phyloP scores from a whole-genome alignment of 2,329 filamentous ascomycete species.

The Colletotrichum theobromicola region DNA sequence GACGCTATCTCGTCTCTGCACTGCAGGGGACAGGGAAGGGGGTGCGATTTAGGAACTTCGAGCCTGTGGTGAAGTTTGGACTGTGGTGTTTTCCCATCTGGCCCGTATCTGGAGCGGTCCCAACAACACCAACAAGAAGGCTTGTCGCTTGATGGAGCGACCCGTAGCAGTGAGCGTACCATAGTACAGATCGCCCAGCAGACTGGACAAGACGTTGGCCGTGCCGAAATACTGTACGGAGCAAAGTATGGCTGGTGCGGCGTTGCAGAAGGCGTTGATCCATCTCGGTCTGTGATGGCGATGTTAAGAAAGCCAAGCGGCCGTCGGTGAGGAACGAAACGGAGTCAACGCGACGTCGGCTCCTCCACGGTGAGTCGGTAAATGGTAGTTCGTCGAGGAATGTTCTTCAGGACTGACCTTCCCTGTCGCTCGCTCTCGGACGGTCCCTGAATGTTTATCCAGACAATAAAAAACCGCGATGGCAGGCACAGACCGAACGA shows the following conservation, averaged over 20 bases:
- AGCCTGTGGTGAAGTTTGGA: constrained; percentile 1
- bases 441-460: not conserved
- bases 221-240: constrained; percentile 14
- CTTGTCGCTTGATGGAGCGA: not conserved
- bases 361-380: not conserved
- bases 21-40: constrained; percentile 22
- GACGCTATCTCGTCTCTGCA: constrained; percentile 18
- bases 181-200: not conserved
- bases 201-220: not conserved
- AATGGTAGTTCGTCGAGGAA: not conserved
- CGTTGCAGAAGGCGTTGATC: not conserved
- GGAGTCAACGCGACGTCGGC: not conserved
- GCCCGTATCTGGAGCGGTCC: not conserved
- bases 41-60: not conserved
- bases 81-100: not conserved
- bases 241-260: not conserved
- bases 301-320: not conserved
- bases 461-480: not conserved
- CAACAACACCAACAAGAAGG: not conserved
- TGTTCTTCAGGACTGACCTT: not conserved
- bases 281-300: not conserved
- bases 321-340: not conserved
- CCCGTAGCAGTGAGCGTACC: not conserved
- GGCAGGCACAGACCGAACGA: not conserved
- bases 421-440: not conserved